Percentiles rank a stretch among this genome's conserved stretches.
Conservation (phyloP, 805 yeast species). For the Candida coleopterorum region DNA sequence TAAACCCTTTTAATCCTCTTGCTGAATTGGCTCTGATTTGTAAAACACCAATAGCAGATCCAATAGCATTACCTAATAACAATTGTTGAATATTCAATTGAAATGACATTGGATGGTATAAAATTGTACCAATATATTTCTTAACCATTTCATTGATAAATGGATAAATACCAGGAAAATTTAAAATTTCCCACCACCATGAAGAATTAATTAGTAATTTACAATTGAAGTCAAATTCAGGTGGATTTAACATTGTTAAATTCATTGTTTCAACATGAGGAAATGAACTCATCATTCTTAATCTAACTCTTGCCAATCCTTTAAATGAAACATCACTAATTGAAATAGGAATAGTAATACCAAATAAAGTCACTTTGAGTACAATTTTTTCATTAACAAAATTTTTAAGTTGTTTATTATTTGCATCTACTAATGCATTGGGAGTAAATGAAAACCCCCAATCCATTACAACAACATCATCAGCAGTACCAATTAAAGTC, state of each 20-base stretch:
- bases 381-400: slow-evolving; percentile 78
- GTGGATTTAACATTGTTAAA: slow-evolving; percentile 79
- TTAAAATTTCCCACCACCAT: slow-evolving; percentile 82
- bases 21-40: slow-evolving; percentile 67
- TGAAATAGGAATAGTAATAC: slow-evolving; percentile 72
- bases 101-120: slow-evolving; percentile 86
- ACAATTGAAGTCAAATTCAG: slow-evolving; percentile 80
- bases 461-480: slow-evolving; percentile 95
- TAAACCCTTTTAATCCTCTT: slow-evolving; percentile 61
- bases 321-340: slow-evolving; percentile 77
- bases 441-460: slow-evolving; percentile 94
- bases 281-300: slow-evolving; percentile 84
- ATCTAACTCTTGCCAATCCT: slow-evolving; percentile 70
- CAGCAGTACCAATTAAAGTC: slow-evolving; percentile 83
- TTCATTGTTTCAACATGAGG: slow-evolving; percentile 94
- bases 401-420: slow-evolving; percentile 78
- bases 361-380: slow-evolving; percentile 77
- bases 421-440: slow-evolving; percentile 79
- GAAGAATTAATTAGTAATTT: slow-evolving; percentile 72
- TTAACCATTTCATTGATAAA: slow-evolving; percentile 80
- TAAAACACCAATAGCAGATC: slow-evolving; percentile 83
- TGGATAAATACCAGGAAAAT: slow-evolving; percentile 82
- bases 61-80: slow-evolving; percentile 73
- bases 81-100: slow-evolving; percentile 90
- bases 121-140: slow-evolving; percentile 83